phyloP scores from a whole-genome alignment of 106 monocot genomes.

The Dendrobium catenatum region DNA sequence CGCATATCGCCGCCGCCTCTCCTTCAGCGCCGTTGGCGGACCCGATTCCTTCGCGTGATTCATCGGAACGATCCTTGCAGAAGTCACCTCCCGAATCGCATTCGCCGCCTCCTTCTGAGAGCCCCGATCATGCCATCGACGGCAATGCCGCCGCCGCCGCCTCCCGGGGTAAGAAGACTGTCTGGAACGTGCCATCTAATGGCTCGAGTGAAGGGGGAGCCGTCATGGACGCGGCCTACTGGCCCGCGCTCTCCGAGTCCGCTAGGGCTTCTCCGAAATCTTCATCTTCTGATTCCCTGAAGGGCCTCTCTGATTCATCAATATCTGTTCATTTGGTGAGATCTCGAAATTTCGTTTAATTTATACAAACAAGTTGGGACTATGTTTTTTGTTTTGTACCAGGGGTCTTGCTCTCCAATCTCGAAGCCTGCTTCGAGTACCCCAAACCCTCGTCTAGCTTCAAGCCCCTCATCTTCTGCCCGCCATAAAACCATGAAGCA shows the following conservation, averaged over 20 bases:
- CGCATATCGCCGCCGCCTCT: conserved; percentile 21
- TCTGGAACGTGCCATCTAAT: conserved; percentile 60
- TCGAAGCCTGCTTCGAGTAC: conserved; percentile 10
- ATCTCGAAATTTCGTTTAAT: neutral
- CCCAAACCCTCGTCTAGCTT: conserved; percentile 17
- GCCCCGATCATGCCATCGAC: conserved; percentile 5
- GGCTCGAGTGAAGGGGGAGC: conserved; percentile 39
- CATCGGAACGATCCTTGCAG: conserved; percentile 3
- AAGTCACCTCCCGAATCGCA: neutral
- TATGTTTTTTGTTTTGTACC: neutral
- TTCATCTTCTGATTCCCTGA: conserved; percentile 25
- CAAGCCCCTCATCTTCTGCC: conserved; percentile 9
- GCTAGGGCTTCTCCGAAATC: conserved; percentile 36
- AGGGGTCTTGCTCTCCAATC: conserved; percentile 6
- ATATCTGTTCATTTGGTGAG: conserved; percentile 5
- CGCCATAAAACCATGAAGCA: conserved; percentile 43
- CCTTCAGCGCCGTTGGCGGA: neutral
- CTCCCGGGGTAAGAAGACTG: conserved; percentile 36
- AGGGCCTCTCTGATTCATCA: conserved; percentile 25
- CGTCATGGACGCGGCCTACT: conserved; percentile 55
- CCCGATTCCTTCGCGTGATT: neutral
- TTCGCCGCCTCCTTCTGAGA: conserved; percentile 5
- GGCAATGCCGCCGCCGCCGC: conserved; percentile 17
- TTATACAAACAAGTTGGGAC: neutral
- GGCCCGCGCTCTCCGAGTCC: conserved; percentile 82